Percentiles rank a stretch among this genome's conserved stretches.
phyloP scores from a whole-genome alignment of 2,329 filamentous ascomycete genomes.

The Parasarocladium wereldwijsianum region DNA sequence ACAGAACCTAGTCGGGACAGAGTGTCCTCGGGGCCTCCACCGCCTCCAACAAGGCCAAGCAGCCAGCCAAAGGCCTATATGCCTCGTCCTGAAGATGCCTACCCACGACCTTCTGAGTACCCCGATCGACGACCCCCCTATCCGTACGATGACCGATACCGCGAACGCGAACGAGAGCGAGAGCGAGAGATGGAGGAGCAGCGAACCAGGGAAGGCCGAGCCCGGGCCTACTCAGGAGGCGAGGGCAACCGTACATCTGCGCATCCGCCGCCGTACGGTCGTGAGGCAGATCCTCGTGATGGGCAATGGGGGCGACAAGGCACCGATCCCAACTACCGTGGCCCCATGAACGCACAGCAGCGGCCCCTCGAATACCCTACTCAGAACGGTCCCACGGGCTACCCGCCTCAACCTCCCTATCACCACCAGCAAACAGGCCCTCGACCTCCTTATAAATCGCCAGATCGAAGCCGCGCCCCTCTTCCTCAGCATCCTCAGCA shows the following conservation, averaged over 20 bases:
- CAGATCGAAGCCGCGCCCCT: slow-evolving; percentile 29
- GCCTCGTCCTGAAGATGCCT: slow-evolving; percentile 29
- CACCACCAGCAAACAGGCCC: slow-evolving; percentile 10
- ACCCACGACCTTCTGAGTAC: slow-evolving; percentile 13
- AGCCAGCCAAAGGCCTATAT: slow-evolving; percentile 37
- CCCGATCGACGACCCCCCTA: slow-evolving; percentile 25
- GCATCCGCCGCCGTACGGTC: slow-evolving; percentile 27
- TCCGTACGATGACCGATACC: slow-evolving; percentile 37
- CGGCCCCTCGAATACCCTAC: slow-evolving; percentile 32
- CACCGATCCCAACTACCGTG: slow-evolving; percentile 18
- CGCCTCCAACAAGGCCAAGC: slow-evolving; percentile 31
- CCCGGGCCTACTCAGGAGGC: slow-evolving; percentile 33
- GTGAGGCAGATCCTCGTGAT: slow-evolving; percentile 16
- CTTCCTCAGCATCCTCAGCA: slow-evolving; percentile 23
- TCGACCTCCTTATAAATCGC: slow-evolving; percentile 29
- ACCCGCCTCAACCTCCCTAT: slow-evolving; percentile 19
- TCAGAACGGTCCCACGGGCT: slow-evolving; percentile 20
- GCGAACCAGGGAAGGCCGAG: slow-evolving; percentile 26
- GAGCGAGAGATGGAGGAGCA: slow-evolving; percentile 26
- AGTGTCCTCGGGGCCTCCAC: slow-evolving; percentile 17
- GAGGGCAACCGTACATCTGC: slow-evolving; percentile 30
- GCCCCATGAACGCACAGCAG: slow-evolving; percentile 25
- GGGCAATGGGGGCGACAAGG: slow-evolving; percentile 18
- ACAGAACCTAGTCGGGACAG: slow-evolving; percentile 28
- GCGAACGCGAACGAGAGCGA: slow-evolving; percentile 28